Evolutionary conservation across 805 yeast genomes (phyloP).

Genomic region (Torulaspora indica): DNA sequence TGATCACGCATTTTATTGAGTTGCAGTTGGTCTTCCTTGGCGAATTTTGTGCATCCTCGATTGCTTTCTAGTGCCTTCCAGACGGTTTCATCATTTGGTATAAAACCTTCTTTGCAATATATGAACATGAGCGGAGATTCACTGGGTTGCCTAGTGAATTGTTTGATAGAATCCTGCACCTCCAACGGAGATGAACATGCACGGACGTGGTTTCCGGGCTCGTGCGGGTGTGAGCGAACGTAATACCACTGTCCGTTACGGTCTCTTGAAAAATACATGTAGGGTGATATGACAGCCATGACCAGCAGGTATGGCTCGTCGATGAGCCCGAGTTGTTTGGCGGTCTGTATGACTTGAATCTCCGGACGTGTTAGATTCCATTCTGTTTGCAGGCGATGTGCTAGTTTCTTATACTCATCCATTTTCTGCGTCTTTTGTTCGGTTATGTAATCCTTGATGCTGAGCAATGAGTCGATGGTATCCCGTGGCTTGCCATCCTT

Average conservation of each 20-base stretch:
- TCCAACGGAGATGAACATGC: constrained; percentile 15
- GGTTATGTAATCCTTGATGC: constrained; percentile 16
- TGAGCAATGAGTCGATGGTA: constrained; percentile 12
- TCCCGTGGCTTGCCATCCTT: constrained; percentile 12
- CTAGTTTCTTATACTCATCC: constrained; percentile 29
- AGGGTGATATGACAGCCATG: constrained; percentile 31
- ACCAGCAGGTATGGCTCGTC: constrained; percentile 28
- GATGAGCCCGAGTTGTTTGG: constrained; percentile 25
- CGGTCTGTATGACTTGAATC: constrained; percentile 22
- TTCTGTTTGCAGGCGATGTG: constrained; percentile 26
- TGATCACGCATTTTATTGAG: constrained; percentile 6
- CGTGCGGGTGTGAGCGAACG: constrained; percentile 16
- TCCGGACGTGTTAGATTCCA: constrained; percentile 33
- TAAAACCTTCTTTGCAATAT: constrained; percentile 20
- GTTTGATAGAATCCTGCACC: constrained; percentile 24
- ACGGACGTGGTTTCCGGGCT: constrained; percentile 19
- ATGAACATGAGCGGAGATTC: constrained; percentile 33
- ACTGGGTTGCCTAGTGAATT: constrained; percentile 25
- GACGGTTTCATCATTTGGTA: constrained; percentile 20
- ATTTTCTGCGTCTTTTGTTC: constrained; percentile 18
- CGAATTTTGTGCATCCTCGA: constrained; percentile 21
- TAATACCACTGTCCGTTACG: constrained; percentile 24
- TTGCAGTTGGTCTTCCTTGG: constrained; percentile 21
- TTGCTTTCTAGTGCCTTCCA: constrained; percentile 19
- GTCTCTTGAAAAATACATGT: constrained; percentile 23